A percentile compares a stretch with the other conserved stretches of the same genome.
These are phyloP conservation scores for Yamadazyma taylorii DNA, from an alignment of 1,139 yeast genomes.

Conservation along the genomic window DNA sequence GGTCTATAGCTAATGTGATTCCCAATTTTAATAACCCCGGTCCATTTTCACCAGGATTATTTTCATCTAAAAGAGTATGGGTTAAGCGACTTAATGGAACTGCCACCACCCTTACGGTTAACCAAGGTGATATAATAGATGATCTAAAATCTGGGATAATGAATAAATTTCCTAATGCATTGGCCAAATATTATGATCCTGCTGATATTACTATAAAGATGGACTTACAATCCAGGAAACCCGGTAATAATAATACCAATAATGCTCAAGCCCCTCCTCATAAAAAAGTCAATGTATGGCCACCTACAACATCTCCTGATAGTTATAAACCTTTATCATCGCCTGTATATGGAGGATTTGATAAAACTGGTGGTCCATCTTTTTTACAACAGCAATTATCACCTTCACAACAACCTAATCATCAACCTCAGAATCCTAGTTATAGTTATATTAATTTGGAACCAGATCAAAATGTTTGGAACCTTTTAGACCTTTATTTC, in stretches of 20 bases:
- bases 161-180: constrained; percentile 65
- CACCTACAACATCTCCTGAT: constrained; percentile 15
- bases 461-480: constrained; percentile 67
- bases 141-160: constrained; percentile 66
- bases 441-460: constrained; percentile 38
- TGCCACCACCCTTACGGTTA: constrained; percentile 66
- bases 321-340: constrained; percentile 14
- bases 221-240: constrained; percentile 24
- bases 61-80: constrained; percentile 55
- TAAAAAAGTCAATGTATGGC: constrained; percentile 18
- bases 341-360: constrained; percentile 15
- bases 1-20: constrained; percentile 14
- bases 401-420: constrained; percentile 7
- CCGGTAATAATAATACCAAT: constrained; percentile 4
- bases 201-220: constrained; percentile 58
- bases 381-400: constrained; percentile 6
- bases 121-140: constrained; percentile 61
- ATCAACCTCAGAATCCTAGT: constrained; percentile 3
- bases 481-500: constrained; percentile 56
- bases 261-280: constrained; percentile 10
- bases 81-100: constrained; percentile 55
- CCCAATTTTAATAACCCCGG: constrained; percentile 17
- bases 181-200: constrained; percentile 65
- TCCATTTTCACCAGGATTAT: constrained; percentile 19
- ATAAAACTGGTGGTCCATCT: no score